These are phyloP conservation scores for Kwoniella sp. DNA, from an alignment of 768 basidiomycete genomes.

Conservation along the genomic window DNA sequence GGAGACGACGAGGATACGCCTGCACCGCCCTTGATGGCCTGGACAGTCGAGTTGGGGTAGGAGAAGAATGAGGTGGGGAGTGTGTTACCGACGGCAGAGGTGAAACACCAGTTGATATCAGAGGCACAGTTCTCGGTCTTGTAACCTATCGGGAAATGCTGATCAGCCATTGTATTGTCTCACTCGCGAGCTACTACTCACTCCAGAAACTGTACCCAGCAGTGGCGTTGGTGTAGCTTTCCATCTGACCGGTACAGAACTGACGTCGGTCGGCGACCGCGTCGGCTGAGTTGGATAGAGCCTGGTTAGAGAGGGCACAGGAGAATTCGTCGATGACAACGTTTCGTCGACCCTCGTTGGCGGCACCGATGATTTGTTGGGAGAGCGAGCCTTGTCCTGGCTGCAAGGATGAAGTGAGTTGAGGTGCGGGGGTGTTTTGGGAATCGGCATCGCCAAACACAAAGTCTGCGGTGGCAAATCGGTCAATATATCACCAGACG, in stretches of 20 bases:
- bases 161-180: not conserved
- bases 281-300: slow-evolving; percentile 62
- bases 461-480: slow-evolving; percentile 24
- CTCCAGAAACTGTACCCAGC: slow-evolving; percentile 75
- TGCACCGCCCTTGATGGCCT: slow-evolving; percentile 17
- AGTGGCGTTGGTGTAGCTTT: slow-evolving; percentile 63
- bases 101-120: slow-evolving; percentile 74
- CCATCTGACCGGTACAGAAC: slow-evolving; percentile 67
- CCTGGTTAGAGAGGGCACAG: slow-evolving; percentile 62
- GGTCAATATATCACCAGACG: not conserved
- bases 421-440: slow-evolving; percentile 25
- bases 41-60: slow-evolving; percentile 56
- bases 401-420: slow-evolving; percentile 54
- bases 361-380: slow-evolving; percentile 32
- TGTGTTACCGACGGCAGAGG: slow-evolving; percentile 62
- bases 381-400: slow-evolving; percentile 35
- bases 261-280: slow-evolving; percentile 59
- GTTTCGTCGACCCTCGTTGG: slow-evolving; percentile 48
- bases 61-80: slow-evolving; percentile 67
- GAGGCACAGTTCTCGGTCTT: slow-evolving; percentile 65
- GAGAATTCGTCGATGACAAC: slow-evolving; percentile 58
- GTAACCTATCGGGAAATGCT: slow-evolving; percentile 61
- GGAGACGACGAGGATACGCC: slow-evolving; percentile 2
- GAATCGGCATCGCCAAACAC: slow-evolving; percentile 33
- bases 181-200: slow-evolving; percentile 50